A percentile compares a stretch with the other conserved stretches of the same genome.
Conservation (phyloP, 2,329 filamentous ascomycete species). For the Bipolaris gigantea region DNA sequence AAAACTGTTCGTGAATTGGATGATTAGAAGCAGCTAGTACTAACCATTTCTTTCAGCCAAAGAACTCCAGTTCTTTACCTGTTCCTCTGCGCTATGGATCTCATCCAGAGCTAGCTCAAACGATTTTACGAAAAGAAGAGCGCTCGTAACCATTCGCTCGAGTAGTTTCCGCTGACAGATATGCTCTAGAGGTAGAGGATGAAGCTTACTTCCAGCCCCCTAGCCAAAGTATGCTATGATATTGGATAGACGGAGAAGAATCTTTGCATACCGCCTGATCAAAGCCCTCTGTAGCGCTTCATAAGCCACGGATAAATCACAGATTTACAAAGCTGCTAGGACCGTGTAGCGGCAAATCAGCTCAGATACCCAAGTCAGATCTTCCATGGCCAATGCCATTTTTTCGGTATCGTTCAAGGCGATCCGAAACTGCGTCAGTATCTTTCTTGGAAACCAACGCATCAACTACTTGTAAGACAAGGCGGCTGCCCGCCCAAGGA, state of each 20-base stretch:
- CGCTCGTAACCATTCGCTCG: neutral
- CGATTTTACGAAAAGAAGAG: neutral
- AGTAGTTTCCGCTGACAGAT: neutral
- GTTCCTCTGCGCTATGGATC: neutral
- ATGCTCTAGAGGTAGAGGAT: neutral
- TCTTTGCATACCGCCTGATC: neutral
- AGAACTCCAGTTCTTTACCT: neutral
- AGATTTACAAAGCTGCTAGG: slow-evolving; percentile 9
- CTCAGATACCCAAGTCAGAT: slow-evolving; percentile 12
- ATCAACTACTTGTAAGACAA: slow-evolving; percentile 36
- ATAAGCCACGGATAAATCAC: slow-evolving; percentile 2
- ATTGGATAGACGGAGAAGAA: neutral
- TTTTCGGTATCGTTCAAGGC: neutral
- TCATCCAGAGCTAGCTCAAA: neutral
- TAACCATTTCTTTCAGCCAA: neutral
- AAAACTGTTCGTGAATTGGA: neutral
- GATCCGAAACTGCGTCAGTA: neutral
- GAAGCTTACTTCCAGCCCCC: neutral
- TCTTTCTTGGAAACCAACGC: neutral
- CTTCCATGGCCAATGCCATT: slow-evolving; percentile 5
- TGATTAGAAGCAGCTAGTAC: neutral
- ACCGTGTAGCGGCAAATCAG: slow-evolving; percentile 15
- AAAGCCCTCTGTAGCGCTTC: neutral
- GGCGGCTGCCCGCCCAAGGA: slow-evolving; percentile 38
- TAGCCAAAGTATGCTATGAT: neutral